phyloP scores from a whole-genome alignment of 1,284 basidiomycete species.

The Tylopilus orsonianus region DNA sequence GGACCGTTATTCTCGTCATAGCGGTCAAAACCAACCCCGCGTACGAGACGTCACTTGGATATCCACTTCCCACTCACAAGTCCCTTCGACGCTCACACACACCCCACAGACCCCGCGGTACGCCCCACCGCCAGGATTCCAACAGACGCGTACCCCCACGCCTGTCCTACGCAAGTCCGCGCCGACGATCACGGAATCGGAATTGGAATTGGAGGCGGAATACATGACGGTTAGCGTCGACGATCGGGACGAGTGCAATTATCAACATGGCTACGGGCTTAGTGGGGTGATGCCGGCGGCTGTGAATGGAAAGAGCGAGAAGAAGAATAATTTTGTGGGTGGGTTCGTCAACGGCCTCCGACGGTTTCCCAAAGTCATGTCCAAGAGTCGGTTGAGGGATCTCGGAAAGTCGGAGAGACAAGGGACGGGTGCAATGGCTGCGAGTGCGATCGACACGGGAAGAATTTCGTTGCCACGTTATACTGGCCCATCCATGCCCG shows the following conservation, averaged over 20 bases:
- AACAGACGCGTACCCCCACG: constrained; percentile 28
- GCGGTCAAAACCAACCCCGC: constrained; percentile 26
- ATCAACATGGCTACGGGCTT: constrained; percentile 25
- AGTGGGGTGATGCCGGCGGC: constrained; percentile 23
- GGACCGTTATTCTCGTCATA: constrained; percentile 33
- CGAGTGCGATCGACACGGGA: constrained; percentile 11
- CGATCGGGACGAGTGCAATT: constrained; percentile 24
- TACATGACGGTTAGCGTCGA: constrained; percentile 37
- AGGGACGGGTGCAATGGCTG: not conserved
- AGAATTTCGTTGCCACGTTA: constrained; percentile 20
- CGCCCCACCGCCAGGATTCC: constrained; percentile 20
- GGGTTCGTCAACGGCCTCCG: constrained; percentile 33
- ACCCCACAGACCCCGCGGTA: constrained; percentile 34
- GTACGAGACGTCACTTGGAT: constrained; percentile 34
- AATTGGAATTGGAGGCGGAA: constrained; percentile 32
- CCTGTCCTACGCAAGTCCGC: constrained; percentile 32
- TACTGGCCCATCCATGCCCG: constrained; percentile 14
- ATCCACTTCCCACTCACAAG: constrained; percentile 30
- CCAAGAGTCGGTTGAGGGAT: constrained; percentile 29
- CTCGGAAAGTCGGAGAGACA: constrained; percentile 26
- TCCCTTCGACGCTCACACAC: constrained; percentile 30
- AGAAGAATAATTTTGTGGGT: constrained; percentile 31
- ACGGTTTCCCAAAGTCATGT: constrained; percentile 34
- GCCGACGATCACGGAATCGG: constrained; percentile 34
- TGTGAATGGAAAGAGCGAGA: constrained; percentile 30